These are phyloP conservation scores for Pseudomicrostroma phylloplanum DNA, from an alignment of 1,284 basidiomycete species.

Conservation along the genomic window DNA sequence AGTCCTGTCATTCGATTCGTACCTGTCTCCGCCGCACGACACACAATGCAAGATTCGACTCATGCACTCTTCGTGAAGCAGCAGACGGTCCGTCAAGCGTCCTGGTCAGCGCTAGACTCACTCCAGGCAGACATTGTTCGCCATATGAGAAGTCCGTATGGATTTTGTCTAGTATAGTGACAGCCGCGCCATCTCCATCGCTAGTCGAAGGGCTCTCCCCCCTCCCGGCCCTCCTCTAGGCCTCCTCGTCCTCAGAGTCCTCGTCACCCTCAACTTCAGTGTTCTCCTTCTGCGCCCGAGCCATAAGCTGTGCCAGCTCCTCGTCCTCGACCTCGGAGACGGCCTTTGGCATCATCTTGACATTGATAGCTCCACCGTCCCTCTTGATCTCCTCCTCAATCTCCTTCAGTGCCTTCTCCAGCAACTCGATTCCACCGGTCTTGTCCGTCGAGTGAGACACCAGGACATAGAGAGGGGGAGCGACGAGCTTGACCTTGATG, in stretches of 20 bases:
- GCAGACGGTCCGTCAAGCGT: no score
- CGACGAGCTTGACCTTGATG: slow-evolving; percentile 94
- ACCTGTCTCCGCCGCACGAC: no score
- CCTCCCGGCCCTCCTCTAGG: no score
- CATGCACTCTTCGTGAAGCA: no score
- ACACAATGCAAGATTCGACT: no score
- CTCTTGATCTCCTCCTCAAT: slow-evolving; percentile 83
- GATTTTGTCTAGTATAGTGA: no score
- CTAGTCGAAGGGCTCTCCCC: no score
- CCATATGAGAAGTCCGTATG: no score
- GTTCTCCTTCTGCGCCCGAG: slow-evolving; percentile 49
- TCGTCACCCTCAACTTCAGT: slow-evolving; percentile 50
- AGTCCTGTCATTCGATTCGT: no score
- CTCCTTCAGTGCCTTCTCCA: slow-evolving; percentile 86
- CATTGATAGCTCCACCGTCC: slow-evolving; percentile 65
- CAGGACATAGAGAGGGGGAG: slow-evolving; percentile 91
- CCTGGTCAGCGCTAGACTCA: no score
- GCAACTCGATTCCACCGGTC: slow-evolving; percentile 80
- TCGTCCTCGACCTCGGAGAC: slow-evolving; percentile 50
- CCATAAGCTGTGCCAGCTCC: slow-evolving; percentile 51
- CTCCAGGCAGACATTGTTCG: no score
- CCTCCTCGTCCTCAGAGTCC: slow-evolving; percentile 15
- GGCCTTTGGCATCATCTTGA: slow-evolving; percentile 77
- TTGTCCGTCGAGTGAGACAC: slow-evolving; percentile 96
- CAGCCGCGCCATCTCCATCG: no score